These are phyloP conservation scores for Verticillium isaacii DNA, from an alignment of 2,329 filamentous ascomycete species.

Conservation along the genomic window DNA sequence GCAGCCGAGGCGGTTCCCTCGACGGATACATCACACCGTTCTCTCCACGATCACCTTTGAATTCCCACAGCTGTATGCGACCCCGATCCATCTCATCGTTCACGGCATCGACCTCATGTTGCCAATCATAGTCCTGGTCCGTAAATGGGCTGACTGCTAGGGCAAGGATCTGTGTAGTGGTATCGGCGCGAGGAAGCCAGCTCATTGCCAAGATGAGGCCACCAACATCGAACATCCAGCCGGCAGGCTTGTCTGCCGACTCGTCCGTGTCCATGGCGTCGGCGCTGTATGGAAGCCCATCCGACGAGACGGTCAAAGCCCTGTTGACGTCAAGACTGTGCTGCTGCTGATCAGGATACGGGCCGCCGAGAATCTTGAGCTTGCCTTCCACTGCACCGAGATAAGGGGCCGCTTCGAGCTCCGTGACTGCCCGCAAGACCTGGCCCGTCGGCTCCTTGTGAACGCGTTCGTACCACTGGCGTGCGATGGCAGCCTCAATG, in stretches of 20 bases:
- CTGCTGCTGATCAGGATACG: conserved; percentile 22
- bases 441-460: not conserved
- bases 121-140: conserved; percentile 38
- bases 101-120: conserved; percentile 23
- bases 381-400: conserved; percentile 15
- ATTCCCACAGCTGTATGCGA: conserved; percentile 48
- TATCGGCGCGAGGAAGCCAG: conserved; percentile 40
- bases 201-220: conserved; percentile 48
- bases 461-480: conserved; percentile 9
- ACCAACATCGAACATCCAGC: conserved; percentile 51
- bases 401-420: conserved; percentile 23
- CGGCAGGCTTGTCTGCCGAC: conserved; percentile 23
- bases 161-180: conserved; percentile 43
- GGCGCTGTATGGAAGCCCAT: conserved; percentile 22
- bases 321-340: conserved; percentile 21
- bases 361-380: conserved; percentile 29
- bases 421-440: conserved; percentile 2
- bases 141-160: conserved; percentile 44
- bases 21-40: conserved; percentile 28
- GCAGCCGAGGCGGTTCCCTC: conserved; percentile 29
- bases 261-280: conserved; percentile 11
- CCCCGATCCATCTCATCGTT: conserved; percentile 37
- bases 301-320: conserved; percentile 19
- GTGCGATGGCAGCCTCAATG: conserved; percentile 4
- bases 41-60: conserved; percentile 25